Base-by-base conservation (phyloP, 2,329 filamentous ascomycete species). In the Sporothrix brasiliensis region DNA sequence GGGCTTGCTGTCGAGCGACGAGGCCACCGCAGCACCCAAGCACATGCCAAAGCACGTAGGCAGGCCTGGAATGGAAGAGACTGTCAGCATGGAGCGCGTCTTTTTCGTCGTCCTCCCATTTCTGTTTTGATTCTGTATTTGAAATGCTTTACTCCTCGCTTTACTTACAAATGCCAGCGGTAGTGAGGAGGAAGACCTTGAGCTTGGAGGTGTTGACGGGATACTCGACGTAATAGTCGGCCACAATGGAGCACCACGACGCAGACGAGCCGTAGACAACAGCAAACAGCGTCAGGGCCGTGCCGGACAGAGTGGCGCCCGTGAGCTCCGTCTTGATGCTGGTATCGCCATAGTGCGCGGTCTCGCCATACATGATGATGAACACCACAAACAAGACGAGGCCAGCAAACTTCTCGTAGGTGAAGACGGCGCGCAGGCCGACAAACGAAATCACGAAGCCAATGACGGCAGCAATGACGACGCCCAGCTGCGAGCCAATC, bases 21-120 rank as follows among this genome's bases (percentile, higher is more conserved):
- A 87, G 21, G 84, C 87, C 65, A 91, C 87, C 13, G 88, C 88
- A 11, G 88, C 86, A 10, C 88, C 88, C 0, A 90, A 83, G 1
- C 82, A 83, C 87, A 91, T 90, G 70, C 83, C 83, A 67, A 86
- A 80, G 54, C 79, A 82, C 0, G 83, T 86, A 0, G 83, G 83
- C 13, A 85, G 77, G 13, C 78, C 78, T 74, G 34, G 19, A 11
- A 34, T 34, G 5, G 34, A 34, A 34, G 34, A 34, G 4, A 30
- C 34, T 34, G 34, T 34, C 34, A 34, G 34, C 34, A 34, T 7
- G 34, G 6, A 34, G 5, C 34, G 34, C 34, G 6, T 34, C 7
- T 7, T 50, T 19, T 30, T 34, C 21, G 30, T 30, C 27, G 10
- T 6, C 34, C 9, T 49, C 7, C 49, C 11, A 9, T 16, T n/a